A percentile compares a stretch with the other conserved stretches of the same genome.
phyloP scores from a whole-genome alignment of 164 flowering plant species.

The Taxillus chinensis region DNA sequence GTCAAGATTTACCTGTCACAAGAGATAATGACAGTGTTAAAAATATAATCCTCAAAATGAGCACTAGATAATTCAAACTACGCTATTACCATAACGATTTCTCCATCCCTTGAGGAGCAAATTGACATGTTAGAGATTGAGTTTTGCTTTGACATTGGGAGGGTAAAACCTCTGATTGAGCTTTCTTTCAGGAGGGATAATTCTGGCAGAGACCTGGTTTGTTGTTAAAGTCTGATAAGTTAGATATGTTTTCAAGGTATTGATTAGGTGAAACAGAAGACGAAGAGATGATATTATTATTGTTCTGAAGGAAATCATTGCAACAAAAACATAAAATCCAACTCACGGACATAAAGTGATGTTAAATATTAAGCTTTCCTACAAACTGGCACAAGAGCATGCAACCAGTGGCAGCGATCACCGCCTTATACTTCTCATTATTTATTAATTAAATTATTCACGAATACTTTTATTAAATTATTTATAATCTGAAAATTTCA shows the following conservation, averaged over 20 bases:
- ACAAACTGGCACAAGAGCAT: too few relatives aligned
- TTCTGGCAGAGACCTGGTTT: slow-evolving; percentile 73
- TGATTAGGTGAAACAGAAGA: too few relatives aligned
- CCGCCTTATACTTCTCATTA: too few relatives aligned
- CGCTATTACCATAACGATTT: slow-evolving; percentile 51
- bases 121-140: slow-evolving; percentile 28
- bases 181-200: slow-evolving; percentile 59
- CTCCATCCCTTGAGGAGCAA: slow-evolving; percentile 60
- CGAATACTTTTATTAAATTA: too few relatives aligned
- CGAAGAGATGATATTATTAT: too few relatives aligned
- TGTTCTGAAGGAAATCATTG: too few relatives aligned
- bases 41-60: background rate
- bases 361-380: too few relatives aligned
- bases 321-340: background rate
- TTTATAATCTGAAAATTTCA: too few relatives aligned
- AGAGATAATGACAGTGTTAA: background rate
- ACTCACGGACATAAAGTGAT: background rate
- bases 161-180: slow-evolving; percentile 50
- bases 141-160: slow-evolving; percentile 28
- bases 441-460: too few relatives aligned
- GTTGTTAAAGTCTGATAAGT: too few relatives aligned
- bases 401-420: too few relatives aligned
- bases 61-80: background rate
- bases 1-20: slow-evolving; percentile 59
- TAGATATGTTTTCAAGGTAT: too few relatives aligned